phyloP scores from a whole-genome alignment of 1,139 yeast species.

The Yamadazyma trypodendri region DNA sequence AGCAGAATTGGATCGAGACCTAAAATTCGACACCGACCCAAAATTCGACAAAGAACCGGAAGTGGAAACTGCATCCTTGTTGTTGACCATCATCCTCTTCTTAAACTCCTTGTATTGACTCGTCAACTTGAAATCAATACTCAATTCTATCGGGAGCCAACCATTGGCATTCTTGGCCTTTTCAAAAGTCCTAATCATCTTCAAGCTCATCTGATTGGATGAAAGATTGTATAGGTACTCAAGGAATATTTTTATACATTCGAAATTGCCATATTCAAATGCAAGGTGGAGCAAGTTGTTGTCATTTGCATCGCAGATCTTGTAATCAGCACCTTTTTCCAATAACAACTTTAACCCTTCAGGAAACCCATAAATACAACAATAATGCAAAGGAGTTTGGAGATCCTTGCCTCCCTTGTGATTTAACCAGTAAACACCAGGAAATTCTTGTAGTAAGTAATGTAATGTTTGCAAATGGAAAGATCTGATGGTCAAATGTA shows the following conservation, averaged over 20 bases:
- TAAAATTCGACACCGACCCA: background rate
- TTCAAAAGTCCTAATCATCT: conserved; percentile 31
- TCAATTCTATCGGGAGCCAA: conserved; percentile 59
- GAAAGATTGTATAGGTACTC: conserved; percentile 24
- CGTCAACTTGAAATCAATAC: conserved; percentile 43
- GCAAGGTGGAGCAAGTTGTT: conserved; percentile 81
- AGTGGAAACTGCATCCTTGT: background rate
- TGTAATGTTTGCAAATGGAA: conserved; percentile 78
- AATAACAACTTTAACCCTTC: conserved; percentile 71
- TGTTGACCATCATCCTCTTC: conserved; percentile 7
- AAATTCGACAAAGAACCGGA: background rate
- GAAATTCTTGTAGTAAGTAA: conserved; percentile 77
- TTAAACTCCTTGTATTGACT: conserved; percentile 23
- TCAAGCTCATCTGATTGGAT: conserved; percentile 36
- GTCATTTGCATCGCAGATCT: conserved; percentile 58
- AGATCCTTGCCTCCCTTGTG: conserved; percentile 47
- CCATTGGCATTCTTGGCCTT: conserved; percentile 53
- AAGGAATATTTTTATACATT: conserved; percentile 61
- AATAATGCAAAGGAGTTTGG: conserved; percentile 74
- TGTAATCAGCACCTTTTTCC: conserved; percentile 79
- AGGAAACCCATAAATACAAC: conserved; percentile 64
- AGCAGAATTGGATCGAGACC: conserved; percentile 1
- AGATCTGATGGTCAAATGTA: conserved; percentile 70
- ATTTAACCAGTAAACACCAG: conserved; percentile 61
- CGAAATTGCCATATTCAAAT: conserved; percentile 69